Base-by-base conservation (phyloP, 331 rosid genomes). In the Saraca asoca region DNA sequence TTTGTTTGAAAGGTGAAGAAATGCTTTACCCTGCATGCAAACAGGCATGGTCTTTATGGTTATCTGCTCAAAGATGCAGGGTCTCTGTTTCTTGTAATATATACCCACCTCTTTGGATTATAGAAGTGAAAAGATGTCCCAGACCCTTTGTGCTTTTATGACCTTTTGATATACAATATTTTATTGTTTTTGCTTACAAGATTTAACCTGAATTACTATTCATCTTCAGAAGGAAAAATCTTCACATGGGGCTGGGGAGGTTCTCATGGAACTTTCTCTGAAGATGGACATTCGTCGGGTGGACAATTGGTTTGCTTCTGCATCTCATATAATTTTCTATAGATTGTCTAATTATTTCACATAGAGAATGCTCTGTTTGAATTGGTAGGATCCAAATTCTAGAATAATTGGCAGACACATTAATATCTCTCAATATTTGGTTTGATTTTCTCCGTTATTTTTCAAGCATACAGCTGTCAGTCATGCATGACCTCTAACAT, bases 231-330 rank as follows among this genome's bases (percentile, higher is more conserved):
- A 64, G 95, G 96, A 52, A 78, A 75, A 15, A 63, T 92, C 58
- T 92, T 83, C 83, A 92, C 98, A 56, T 92, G 98, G 98, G 98
- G 98, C 44, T 92, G 98, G 98, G 96, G 96, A 75, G 98, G 98
- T 75, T 87, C 98, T 34, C 78, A 83, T 62, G 98, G 96, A 66
- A 89, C 98, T 48, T 89, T 92, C 77, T 85, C 95, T 18, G 95
- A 75, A 35, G 86, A 65, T 64, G 96, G 94, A 29, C 85, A 77
- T 81, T 92, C 98, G 52, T 92, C 98, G 1, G 95, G 93, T 58
- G 98, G 96, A 59, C 98, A 92, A 80, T 72, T 92, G 95, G 96
- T 92, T 69, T 72, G 81, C 57, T 77, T 71, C 73, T 70, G 37
- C 58, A 66, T 76, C 49, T 68, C 74, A 29, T 20, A 52, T 15